Percentiles rank a stretch among this genome's conserved stretches.
phyloP scores from a whole-genome alignment of 805 yeast genomes.

The Pichia nanzhaoensis region DNA sequence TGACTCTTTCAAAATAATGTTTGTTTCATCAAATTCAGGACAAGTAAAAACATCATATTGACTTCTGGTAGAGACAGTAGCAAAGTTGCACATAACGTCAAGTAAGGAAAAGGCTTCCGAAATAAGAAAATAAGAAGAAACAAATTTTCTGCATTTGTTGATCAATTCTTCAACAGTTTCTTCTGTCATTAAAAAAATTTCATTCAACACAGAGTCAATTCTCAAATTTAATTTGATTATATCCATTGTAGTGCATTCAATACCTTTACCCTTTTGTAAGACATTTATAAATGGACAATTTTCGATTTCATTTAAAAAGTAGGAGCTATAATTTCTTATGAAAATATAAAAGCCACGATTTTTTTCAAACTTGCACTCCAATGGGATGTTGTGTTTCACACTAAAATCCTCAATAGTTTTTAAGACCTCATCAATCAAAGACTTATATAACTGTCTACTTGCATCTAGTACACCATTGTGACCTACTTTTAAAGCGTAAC shows the following conservation, averaged over 20 bases:
- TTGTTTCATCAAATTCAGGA: constrained; percentile 34
- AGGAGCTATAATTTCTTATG: constrained; percentile 16
- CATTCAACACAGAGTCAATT: constrained; percentile 34
- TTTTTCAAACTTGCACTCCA: constrained; percentile 32
- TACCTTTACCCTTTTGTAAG: constrained; percentile 20
- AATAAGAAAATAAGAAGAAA: constrained; percentile 35
- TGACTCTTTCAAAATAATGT: constrained; percentile 25
- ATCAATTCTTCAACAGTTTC: constrained; percentile 31
- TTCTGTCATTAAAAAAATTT: constrained; percentile 38
- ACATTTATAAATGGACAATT: constrained; percentile 29
- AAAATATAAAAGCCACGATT: constrained; percentile 35
- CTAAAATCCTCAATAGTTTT: constrained; percentile 23
- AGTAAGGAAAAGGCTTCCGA: constrained; percentile 38
- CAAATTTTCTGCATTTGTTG: constrained; percentile 20
- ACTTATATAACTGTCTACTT: constrained; percentile 36
- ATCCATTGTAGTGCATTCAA: constrained; percentile 37
- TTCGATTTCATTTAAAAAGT: neutral
- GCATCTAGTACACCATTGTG: constrained; percentile 40
- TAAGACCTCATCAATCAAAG: constrained; percentile 32
- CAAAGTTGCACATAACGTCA: constrained; percentile 31
- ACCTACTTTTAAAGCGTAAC: constrained; percentile 39
- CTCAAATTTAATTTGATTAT: constrained; percentile 36
- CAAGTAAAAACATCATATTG: constrained; percentile 20
- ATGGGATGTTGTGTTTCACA: constrained; percentile 18
- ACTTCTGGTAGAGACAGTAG: constrained; percentile 20